Evolutionary conservation across 2,329 filamentous ascomycete species (phyloP), one percentile per base, ranked within the genome.

Genomic region (Phialemonium atrogriseum): DNA sequence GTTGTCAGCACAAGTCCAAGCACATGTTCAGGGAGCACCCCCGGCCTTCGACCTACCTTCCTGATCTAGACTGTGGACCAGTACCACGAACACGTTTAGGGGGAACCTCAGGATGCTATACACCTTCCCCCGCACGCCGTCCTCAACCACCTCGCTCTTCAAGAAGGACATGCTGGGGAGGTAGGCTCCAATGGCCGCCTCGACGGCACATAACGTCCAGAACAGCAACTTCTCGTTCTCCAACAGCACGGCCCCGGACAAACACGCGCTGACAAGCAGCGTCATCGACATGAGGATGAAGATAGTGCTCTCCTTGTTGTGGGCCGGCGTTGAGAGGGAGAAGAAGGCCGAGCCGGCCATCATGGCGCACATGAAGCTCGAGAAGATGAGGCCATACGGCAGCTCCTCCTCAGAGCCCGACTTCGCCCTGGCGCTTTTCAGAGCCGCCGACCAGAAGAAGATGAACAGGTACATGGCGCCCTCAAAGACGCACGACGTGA

Each of bases 391-490:
- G 1, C 69, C 68, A 22, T 70, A 66, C 1, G 55, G 53, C 7
- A 50, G 40, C 27, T 51, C 45, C 11, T 37, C 57, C 52, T 41
- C 32, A 2, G 37, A 38, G 14, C 44, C 50, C 4, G 43, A 26
- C 3, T 47, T 41, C 11, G 47, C 43, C 24, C 59, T 57, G 9
- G 59, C 54, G 10, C 57, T 54, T 37, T 58, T 66, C n/a, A 78
- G 52, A 4, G 70, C 64, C 1, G 70, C 66, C 1, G 70, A 68
- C 66, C 73, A 77, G 55, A 74, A 76, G 50, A 76, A 77, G 35
- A 78, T 68, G 44, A 77, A 77, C 9, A 78, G 58, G 44, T 77
- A 77, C 59, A 77, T 71, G 17, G 69, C 64, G 13, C 71, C 71
- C 51, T 79, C 74, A 43, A 77, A 76, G 46, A 73, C 64, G 36